Conservation (phyloP, 2,329 filamentous ascomycete genomes). For the Colletotrichum liaoningense region DNA sequence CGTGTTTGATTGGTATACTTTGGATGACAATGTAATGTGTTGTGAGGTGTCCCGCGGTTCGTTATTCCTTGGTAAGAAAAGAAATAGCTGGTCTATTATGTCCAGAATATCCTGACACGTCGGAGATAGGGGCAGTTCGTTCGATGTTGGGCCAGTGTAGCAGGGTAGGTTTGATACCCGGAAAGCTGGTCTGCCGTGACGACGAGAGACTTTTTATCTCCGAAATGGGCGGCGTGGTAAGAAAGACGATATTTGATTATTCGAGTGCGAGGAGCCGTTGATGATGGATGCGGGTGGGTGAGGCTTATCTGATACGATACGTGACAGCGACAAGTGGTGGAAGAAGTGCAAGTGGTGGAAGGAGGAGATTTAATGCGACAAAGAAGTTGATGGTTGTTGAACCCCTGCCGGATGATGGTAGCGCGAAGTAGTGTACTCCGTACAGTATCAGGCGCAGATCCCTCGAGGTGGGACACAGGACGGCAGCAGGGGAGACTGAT, state of each 20-base stretch:
- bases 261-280: background rate
- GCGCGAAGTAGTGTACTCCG: background rate
- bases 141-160: background rate
- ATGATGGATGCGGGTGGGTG: background rate
- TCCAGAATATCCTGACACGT: background rate
- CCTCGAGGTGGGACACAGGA: slow-evolving; percentile 1
- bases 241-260: background rate
- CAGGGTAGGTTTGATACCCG: background rate
- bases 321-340: background rate
- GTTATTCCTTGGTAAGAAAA: background rate
- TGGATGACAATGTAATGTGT: background rate
- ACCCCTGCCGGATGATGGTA: slow-evolving; percentile 14
- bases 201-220: background rate
- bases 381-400: background rate
- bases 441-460: slow-evolving; percentile 20
- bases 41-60: background rate
- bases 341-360: slow-evolving; percentile 5
- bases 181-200: background rate
- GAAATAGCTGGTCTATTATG: background rate
- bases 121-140: background rate
- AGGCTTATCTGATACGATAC: background rate
- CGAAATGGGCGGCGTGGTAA: background rate
- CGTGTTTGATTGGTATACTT: background rate
- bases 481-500: slow-evolving; percentile 9
- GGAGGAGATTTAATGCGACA: slow-evolving; percentile 24